phyloP scores from a whole-genome alignment of 805 yeast genomes.

The Kluyveromyces nonfermentans region DNA sequence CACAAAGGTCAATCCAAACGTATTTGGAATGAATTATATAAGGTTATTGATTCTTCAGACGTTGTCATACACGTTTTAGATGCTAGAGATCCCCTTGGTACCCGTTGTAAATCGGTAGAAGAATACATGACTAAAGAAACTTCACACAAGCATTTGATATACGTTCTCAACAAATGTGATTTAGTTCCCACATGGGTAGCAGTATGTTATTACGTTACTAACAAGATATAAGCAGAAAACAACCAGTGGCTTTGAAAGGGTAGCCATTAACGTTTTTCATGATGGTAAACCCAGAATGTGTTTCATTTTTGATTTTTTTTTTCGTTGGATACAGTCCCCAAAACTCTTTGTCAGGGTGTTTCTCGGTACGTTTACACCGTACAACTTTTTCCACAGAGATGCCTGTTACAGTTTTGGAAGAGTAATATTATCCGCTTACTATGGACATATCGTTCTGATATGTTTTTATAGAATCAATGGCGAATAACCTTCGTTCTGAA shows the following conservation, averaged over 20 bases:
- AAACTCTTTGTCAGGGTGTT: slow-evolving; percentile 79
- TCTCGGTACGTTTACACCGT: slow-evolving; percentile 21
- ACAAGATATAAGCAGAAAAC: neutral
- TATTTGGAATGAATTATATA: slow-evolving; percentile 96
- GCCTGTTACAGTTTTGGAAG: slow-evolving; percentile 99
- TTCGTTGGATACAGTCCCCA: slow-evolving; percentile 36
- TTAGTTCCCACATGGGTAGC: slow-evolving; percentile 99
- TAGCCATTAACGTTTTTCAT: neutral
- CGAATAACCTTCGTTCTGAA: slow-evolving; percentile 38
- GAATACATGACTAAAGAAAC: slow-evolving; percentile 88
- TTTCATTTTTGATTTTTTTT: neutral
- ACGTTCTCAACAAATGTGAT: slow-evolving; percentile 94
- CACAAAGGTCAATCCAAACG: slow-evolving; percentile 96
- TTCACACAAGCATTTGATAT: slow-evolving; percentile 92
- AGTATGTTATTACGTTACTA: slow-evolving; percentile 50
- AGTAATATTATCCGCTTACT: slow-evolving; percentile 53
- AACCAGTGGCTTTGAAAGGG: too few relatives aligned
- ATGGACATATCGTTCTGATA: slow-evolving; percentile 29
- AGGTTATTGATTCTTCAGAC: slow-evolving; percentile 95
- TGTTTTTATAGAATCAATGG: slow-evolving; percentile 30
- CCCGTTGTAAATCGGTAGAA: slow-evolving; percentile 89
- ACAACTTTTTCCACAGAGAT: slow-evolving; percentile 37
- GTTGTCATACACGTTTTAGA: slow-evolving; percentile 94
- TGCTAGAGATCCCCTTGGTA: slow-evolving; percentile 96
- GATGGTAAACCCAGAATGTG: slow-evolving; percentile 5